Evolutionary conservation across 192 early-diverging fungal species (phyloP).

Genomic region (Geranomyces michiganensis): DNA sequence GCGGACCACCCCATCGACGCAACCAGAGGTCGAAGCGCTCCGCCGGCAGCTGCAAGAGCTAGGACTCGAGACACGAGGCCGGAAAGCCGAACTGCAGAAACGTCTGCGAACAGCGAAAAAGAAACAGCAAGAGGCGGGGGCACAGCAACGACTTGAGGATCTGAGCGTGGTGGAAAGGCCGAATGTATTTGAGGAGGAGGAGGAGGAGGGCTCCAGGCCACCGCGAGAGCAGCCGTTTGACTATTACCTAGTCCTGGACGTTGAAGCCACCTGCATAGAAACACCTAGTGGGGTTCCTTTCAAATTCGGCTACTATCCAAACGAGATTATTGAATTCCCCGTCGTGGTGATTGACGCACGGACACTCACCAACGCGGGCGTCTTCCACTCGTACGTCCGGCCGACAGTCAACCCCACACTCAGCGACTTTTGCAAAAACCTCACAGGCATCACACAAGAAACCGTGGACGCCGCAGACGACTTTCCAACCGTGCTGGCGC

Average conservation of each 20-base stretch:
- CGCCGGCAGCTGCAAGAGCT: constrained; percentile 45
- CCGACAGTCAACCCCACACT: constrained; percentile 70
- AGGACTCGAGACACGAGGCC: constrained; percentile 51
- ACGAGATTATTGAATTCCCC: constrained; percentile 91
- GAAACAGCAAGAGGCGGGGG: constrained; percentile 13
- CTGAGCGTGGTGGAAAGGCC: not conserved
- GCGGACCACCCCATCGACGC: too few species aligned
- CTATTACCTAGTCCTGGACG: constrained; percentile 76
- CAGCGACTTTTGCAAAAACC: constrained; percentile 69
- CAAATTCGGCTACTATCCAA: constrained; percentile 64
- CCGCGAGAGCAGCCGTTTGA: constrained; percentile 51
- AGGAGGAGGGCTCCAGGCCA: not conserved
- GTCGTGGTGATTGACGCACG: constrained; percentile 68
- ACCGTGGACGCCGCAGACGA: constrained; percentile 50
- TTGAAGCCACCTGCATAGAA: constrained; percentile 75
- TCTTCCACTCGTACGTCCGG: constrained; percentile 75
- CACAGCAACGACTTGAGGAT: not conserved
- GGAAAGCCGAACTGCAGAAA: constrained; percentile 47
- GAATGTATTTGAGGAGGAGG: not conserved
- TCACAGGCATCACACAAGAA: constrained; percentile 84
- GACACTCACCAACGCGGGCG: constrained; percentile 65
- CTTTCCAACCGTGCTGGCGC: constrained; percentile 54
- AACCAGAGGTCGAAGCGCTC: constrained; percentile 45
- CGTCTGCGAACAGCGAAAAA: constrained; percentile 49
- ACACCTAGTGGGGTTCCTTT: constrained; percentile 39